Evolutionary conservation across 2,329 filamentous ascomycete genomes (phyloP).

Genomic region (Aspergillus puulaauensis): DNA sequence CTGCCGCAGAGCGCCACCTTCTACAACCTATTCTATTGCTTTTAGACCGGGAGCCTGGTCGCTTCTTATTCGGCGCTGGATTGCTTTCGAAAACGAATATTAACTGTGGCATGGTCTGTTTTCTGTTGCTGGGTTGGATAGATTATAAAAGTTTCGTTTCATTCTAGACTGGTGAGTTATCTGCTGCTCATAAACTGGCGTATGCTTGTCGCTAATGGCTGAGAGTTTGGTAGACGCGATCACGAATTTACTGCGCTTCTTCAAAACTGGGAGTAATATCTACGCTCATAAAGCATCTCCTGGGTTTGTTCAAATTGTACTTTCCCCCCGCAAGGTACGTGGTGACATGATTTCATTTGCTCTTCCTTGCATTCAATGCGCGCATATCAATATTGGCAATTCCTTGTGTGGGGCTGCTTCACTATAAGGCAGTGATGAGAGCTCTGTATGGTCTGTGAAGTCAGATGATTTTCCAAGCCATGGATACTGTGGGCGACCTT

Average conservation of each 20-base stretch:
- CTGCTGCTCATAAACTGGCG: constrained; percentile 4
- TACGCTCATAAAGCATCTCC: constrained; percentile 13
- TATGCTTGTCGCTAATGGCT: constrained; percentile 12
- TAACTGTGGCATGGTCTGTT: constrained; percentile 26
- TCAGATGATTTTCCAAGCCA: background rate
- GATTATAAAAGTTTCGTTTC: constrained; percentile 25
- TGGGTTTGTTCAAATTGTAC: constrained; percentile 15
- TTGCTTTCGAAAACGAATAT: constrained; percentile 13
- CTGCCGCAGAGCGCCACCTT: constrained; percentile 18
- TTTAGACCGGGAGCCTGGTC: constrained; percentile 29
- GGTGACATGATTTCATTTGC: background rate
- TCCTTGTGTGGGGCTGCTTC: background rate
- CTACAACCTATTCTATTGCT: constrained; percentile 4
- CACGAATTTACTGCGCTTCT: constrained; percentile 26
- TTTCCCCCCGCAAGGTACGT: constrained; percentile 19
- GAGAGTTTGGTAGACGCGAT: constrained; percentile 25
- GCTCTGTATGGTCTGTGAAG: background rate
- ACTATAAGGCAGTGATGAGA: background rate
- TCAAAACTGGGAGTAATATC: constrained; percentile 16
- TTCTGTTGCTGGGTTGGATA: constrained; percentile 24
- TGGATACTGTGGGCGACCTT: too few relatives aligned
- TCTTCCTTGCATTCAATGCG: background rate
- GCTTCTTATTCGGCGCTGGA: constrained; percentile 21
- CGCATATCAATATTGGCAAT: background rate
- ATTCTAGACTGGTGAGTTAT: constrained; percentile 35